Percentiles rank a stretch among this genome's conserved stretches.
These are phyloP conservation scores for Lipomyces mesembrius DNA, from an alignment of 805 yeast genomes.

Conservation along the genomic window DNA sequence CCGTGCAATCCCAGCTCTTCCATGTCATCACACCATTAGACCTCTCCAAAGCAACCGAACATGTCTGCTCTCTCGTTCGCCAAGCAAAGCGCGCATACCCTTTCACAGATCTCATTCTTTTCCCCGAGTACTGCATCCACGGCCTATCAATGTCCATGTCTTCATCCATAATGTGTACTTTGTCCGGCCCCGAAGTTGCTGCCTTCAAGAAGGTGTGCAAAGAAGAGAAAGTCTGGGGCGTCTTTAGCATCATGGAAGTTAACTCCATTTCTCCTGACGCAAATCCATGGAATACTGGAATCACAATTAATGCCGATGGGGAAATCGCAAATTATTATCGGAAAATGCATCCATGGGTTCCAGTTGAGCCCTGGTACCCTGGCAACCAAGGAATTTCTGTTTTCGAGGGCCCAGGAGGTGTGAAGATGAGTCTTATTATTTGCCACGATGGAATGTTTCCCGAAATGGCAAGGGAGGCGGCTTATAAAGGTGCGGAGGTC, in stretches of 20 bases:
- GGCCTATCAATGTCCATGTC: slow-evolving; percentile 11
- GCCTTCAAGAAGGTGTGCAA: slow-evolving; percentile 12
- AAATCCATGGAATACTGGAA: slow-evolving; percentile 15
- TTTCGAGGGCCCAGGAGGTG: slow-evolving; percentile 12
- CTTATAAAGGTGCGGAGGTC: slow-evolving; percentile 13
- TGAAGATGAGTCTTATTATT: slow-evolving; percentile 12
- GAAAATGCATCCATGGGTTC: slow-evolving; percentile 14
- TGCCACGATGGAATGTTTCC: slow-evolving; percentile 16
- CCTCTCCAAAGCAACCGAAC: slow-evolving; percentile 7
- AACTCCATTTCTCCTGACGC: slow-evolving; percentile 7
- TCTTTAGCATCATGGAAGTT: slow-evolving; percentile 10
- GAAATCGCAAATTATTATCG: slow-evolving; percentile 12
- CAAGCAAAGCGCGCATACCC: slow-evolving; percentile 13
- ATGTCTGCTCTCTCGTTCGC: slow-evolving; percentile 12
- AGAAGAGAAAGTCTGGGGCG: slow-evolving; percentile 14
- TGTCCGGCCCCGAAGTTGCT: slow-evolving; percentile 12
- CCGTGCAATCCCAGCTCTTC: slow-evolving; percentile 12
- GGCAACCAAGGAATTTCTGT: slow-evolving; percentile 13
- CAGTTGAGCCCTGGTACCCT: slow-evolving; percentile 14
- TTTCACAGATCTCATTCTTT: slow-evolving; percentile 8
- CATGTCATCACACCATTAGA: slow-evolving; percentile 7
- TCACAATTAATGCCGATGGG: slow-evolving; percentile 13
- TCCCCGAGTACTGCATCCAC: slow-evolving; percentile 13
- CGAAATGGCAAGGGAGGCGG: slow-evolving; percentile 16
- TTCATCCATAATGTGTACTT: slow-evolving; percentile 7